Evolutionary conservation across 495 filamentous ascomycete species (phyloP).

Genomic region (Lasiosphaeris hirsuta): DNA sequence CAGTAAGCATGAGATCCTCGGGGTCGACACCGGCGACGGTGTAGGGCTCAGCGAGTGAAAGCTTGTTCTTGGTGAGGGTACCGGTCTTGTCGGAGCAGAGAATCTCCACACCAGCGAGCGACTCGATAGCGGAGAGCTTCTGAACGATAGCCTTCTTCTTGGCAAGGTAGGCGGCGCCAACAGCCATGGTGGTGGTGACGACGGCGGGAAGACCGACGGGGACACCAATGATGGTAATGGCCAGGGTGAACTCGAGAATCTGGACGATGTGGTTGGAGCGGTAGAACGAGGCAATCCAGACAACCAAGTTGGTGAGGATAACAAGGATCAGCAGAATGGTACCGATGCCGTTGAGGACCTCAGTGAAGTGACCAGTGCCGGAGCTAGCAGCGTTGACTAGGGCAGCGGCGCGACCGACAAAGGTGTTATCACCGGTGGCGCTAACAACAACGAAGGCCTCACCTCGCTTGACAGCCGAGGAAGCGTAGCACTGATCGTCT

Average conservation of each 20-base stretch:
- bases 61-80: slow-evolving; percentile 90
- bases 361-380: slow-evolving; percentile 81
- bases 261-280: slow-evolving; percentile 69
- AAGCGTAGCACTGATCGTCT: slow-evolving; percentile 74
- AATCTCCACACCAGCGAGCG: slow-evolving; percentile 90
- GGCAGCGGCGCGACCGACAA: slow-evolving; percentile 83
- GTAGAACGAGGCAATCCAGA: slow-evolving; percentile 87
- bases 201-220: slow-evolving; percentile 95
- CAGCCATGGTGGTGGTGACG: slow-evolving; percentile 94
- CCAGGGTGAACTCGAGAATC: slow-evolving; percentile 81
- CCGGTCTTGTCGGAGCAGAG: slow-evolving; percentile 97
- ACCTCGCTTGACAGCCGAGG: slow-evolving; percentile 86
- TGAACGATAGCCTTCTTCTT: slow-evolving; percentile 96
- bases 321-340: slow-evolving; percentile 79
- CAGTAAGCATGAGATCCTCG: slow-evolving; percentile 85
- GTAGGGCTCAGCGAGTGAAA: slow-evolving; percentile 81
- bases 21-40: slow-evolving; percentile 73
- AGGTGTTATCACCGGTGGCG: slow-evolving; percentile 81
- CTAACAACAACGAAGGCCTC: slow-evolving; percentile 77
- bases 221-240: slow-evolving; percentile 89
- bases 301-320: slow-evolving; percentile 70
- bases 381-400: slow-evolving; percentile 71
- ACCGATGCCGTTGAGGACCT: slow-evolving; percentile 81
- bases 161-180: slow-evolving; percentile 89
- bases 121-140: slow-evolving; percentile 93